Evolutionary conservation across 805 yeast species (phyloP), one percentile per base, ranked within the genome.

Genomic region (Yarrowia sp.): DNA sequence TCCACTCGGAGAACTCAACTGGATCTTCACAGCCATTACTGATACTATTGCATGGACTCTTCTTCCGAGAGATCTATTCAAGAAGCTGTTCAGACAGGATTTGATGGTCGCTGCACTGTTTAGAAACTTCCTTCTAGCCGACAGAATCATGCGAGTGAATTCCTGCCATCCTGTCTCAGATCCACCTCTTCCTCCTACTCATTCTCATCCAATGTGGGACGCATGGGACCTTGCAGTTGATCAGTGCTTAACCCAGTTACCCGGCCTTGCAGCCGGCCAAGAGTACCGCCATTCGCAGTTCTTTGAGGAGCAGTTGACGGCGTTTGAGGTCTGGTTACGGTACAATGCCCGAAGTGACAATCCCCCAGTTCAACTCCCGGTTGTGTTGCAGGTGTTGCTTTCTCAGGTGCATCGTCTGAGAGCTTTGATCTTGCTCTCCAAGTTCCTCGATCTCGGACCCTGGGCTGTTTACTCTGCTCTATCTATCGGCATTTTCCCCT

Each of bases 21-120:
- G 98, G 98, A 93, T 95, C 38, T 95, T 93, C 76, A 95, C 98
- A 1, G 98, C 99, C 1, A 91, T 95, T 43, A 93, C 98, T 3
- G 99, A 95, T 75, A 93, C 98, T 0, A 93, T 95, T 62, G 99
- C 99, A 1, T 95, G 98, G 98, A 90, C 97, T 0, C 84, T 92
- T 2, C 77, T 95, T 41, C 91, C 96, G 3, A 81, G 97, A 67
- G 91, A 96, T 0, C 77, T 95, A 35, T 95, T 95, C 79, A 93
- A 92, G 72, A 83, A 92, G 66, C 79, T 95, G 8, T 95, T 95
- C 72, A 84, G 99, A 73, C 99, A 93, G 74, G 99, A 95, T 74
- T 79, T 93, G 70, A 92, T 95, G 87, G 97, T 95, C 9, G 98
- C 98, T 2, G 98, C 98, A 0, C 78, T 95, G 68, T 95, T 95